Percentiles rank a stretch among this genome's conserved stretches.
phyloP scores from a whole-genome alignment of 208 protist species.

The Crithidia bombi region DNA sequence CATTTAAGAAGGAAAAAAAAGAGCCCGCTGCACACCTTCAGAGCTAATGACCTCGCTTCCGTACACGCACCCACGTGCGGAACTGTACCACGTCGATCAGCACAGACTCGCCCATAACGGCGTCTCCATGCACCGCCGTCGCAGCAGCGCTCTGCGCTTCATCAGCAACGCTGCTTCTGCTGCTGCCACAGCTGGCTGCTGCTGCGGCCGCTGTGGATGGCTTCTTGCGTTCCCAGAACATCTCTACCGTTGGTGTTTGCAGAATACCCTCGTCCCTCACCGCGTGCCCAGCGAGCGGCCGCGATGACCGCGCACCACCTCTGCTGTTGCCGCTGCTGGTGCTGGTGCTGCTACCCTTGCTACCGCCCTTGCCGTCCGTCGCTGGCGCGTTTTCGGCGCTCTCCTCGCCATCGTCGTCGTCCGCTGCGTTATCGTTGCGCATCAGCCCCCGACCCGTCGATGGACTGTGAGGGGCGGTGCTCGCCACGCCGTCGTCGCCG shows the following conservation, averaged over 20 bases:
- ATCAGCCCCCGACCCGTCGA: background rate
- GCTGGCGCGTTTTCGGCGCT: background rate
- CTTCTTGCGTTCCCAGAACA: slow-evolving; percentile 55
- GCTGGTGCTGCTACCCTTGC: background rate
- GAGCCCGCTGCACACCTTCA: too few species aligned
- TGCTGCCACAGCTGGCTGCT: background rate
- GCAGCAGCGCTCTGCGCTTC: background rate
- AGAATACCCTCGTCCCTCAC: slow-evolving; percentile 48
- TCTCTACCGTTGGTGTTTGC: slow-evolving; percentile 63
- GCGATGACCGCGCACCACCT: background rate
- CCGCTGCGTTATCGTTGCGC: background rate
- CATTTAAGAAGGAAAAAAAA: too few species aligned
- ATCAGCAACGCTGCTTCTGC: background rate
- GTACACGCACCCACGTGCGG: slow-evolving; percentile 55
- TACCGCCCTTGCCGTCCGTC: background rate
- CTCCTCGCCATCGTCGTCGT: slow-evolving; percentile 2
- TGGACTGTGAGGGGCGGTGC: background rate
- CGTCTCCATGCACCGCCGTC: slow-evolving; percentile 1
- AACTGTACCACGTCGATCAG: slow-evolving; percentile 82
- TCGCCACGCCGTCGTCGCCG: background rate
- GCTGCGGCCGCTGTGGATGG: background rate
- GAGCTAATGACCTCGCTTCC: slow-evolving; percentile 34
- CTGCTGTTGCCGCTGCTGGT: background rate
- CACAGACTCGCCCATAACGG: slow-evolving; percentile 37
- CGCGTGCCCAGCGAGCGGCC: slow-evolving; percentile 28